A percentile compares a stretch with the other conserved stretches of the same genome.
Conservation (phyloP, 306 rosid species). For the Canavalia gladiata region DNA sequence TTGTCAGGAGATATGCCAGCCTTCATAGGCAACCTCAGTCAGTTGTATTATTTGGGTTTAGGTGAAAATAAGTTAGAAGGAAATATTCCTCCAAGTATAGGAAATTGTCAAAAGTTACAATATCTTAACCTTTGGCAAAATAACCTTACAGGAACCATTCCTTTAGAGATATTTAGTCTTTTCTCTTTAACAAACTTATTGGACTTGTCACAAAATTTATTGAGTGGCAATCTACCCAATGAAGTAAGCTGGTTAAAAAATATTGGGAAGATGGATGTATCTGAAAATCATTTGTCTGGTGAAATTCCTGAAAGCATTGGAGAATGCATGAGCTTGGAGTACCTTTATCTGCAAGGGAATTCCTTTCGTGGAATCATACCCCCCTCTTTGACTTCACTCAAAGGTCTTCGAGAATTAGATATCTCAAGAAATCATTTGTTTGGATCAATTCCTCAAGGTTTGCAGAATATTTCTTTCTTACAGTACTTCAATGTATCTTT, state of each 20-base stretch:
- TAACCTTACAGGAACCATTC: slow-evolving; percentile 49
- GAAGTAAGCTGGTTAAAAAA: slow-evolving; percentile 41
- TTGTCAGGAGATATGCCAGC: slow-evolving; percentile 43
- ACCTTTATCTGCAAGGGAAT: slow-evolving; percentile 46
- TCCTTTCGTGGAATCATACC: slow-evolving; percentile 52
- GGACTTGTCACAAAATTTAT: slow-evolving; percentile 50
- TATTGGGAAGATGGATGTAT: slow-evolving; percentile 13
- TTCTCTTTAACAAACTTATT: slow-evolving; percentile 10
- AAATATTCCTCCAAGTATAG: slow-evolving; percentile 42
- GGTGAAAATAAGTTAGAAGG: slow-evolving; percentile 44
- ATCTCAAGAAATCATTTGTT: slow-evolving; percentile 49
- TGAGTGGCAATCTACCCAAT: slow-evolving; percentile 42
- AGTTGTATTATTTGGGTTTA: neutral
- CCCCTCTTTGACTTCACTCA: slow-evolving; percentile 42
- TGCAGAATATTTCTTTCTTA: slow-evolving; percentile 36
- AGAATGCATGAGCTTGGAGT: slow-evolving; percentile 44
- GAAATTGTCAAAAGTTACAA: slow-evolving; percentile 41
- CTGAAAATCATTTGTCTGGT: slow-evolving; percentile 46
- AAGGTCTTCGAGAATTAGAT: slow-evolving; percentile 47
- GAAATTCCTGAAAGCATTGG: slow-evolving; percentile 53
- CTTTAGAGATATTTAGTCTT: slow-evolving; percentile 38
- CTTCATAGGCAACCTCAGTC: slow-evolving; percentile 50
- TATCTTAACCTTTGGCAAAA: neutral
- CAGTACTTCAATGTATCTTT: slow-evolving; percentile 55
- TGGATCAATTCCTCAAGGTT: slow-evolving; percentile 50